Percentiles rank a stretch among this genome's conserved stretches.
These are phyloP conservation scores for Davidsoniella virescens DNA, from an alignment of 2,329 filamentous ascomycete genomes.

Conservation along the genomic window DNA sequence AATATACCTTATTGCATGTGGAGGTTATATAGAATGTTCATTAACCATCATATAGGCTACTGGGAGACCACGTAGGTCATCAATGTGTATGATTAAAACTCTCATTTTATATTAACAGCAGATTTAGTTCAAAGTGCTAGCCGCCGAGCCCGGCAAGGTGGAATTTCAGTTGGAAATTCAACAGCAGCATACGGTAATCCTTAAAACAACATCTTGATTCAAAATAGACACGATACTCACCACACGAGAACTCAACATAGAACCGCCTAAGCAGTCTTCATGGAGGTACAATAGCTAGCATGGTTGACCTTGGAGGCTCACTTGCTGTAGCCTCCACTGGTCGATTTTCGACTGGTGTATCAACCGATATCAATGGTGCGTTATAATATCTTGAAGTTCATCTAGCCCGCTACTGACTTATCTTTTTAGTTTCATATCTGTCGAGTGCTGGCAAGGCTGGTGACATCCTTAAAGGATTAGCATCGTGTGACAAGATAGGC, in stretches of 20 bases:
- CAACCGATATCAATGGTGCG: constrained; percentile 46
- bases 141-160: constrained; percentile 49
- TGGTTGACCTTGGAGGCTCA: constrained; percentile 52
- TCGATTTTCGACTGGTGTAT: constrained; percentile 45
- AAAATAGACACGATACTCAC: background rate
- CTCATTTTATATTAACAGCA: background rate
- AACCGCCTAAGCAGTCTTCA: constrained; percentile 64
- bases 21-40: background rate
- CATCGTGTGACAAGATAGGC: constrained; percentile 49
- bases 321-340: constrained; percentile 49
- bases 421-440: constrained; percentile 42
- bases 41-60: constrained; percentile 19
- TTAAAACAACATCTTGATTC: background rate
- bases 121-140: constrained; percentile 48
- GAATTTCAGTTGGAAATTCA: constrained; percentile 62
- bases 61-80: constrained; percentile 25
- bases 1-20: constrained; percentile 14
- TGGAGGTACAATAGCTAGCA: constrained; percentile 62
- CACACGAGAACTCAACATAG: constrained; percentile 23
- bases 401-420: background rate
- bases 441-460: constrained; percentile 40
- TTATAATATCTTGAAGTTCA: background rate
- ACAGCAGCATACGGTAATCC: constrained; percentile 54
- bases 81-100: no score
- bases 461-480: constrained; percentile 38